A percentile compares a stretch with the other conserved stretches of the same genome.
Conservation (phyloP, 495 filamentous ascomycete genomes). For the Tuber calosporum region DNA sequence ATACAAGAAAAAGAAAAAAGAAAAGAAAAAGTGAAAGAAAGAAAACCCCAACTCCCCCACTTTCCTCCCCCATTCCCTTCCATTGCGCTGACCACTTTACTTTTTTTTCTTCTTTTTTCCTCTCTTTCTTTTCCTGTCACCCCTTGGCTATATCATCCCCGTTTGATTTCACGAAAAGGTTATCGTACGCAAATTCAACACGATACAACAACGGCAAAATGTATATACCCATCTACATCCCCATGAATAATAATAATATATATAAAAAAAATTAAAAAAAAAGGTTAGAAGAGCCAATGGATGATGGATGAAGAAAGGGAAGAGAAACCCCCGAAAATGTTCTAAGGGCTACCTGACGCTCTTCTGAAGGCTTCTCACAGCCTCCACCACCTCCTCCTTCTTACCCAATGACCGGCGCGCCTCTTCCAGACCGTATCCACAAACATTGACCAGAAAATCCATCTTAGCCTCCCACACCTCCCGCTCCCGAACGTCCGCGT, state of each 20-base stretch:
- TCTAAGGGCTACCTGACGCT: slow-evolving; percentile 11
- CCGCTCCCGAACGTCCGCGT: slow-evolving; percentile 60
- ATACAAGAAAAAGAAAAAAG: neutral
- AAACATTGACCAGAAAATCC: slow-evolving; percentile 40
- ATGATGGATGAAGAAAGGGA: slow-evolving; percentile 5
- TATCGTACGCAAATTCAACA: neutral
- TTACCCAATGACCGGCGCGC: slow-evolving; percentile 26
- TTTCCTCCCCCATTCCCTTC: neutral
- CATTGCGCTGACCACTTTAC: neutral
- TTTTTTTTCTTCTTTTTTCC: neutral
- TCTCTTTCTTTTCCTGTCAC: neutral
- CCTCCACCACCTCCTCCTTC: slow-evolving; percentile 34
- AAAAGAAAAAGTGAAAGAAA: neutral
- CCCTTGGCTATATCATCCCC: neutral
- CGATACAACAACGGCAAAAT: neutral
- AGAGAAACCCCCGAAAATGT: slow-evolving; percentile 17
- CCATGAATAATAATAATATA: neutral
- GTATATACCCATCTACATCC: neutral
- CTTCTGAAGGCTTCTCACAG: slow-evolving; percentile 32
- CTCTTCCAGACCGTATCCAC: slow-evolving; percentile 35
- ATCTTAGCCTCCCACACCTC: slow-evolving; percentile 56
- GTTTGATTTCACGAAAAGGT: neutral
- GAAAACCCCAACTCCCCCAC: neutral
- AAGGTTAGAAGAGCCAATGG: neutral
- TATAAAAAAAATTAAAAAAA: neutral